phyloP scores from a whole-genome alignment of 2,329 filamentous ascomycete species.

The Fusarium brachygibbosum region DNA sequence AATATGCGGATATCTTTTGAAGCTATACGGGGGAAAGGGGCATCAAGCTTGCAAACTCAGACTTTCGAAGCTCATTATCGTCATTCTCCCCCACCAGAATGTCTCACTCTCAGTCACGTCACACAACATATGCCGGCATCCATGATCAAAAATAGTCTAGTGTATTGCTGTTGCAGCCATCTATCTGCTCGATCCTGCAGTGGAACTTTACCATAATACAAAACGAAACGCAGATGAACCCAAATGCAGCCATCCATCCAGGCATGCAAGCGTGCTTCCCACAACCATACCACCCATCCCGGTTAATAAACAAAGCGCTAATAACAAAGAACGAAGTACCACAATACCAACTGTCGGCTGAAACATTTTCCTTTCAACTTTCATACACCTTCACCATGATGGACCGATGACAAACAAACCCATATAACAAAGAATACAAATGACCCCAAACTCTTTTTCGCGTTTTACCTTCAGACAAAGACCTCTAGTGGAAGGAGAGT shows the following conservation, averaged over 20 bases:
- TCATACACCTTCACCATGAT: slow-evolving; percentile 10
- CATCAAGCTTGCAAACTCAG: too few species aligned
- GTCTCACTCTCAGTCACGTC: not conserved
- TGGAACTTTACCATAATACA: slow-evolving; percentile 13
- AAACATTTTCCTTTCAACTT: slow-evolving; percentile 17
- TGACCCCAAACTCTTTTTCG: not conserved
- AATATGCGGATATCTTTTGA: not conserved
- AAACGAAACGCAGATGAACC: slow-evolving; percentile 1
- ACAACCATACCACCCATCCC: not conserved
- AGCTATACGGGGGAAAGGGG: too few species aligned
- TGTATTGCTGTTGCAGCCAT: not conserved
- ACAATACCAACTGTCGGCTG: slow-evolving; percentile 12
- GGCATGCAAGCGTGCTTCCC: not conserved
- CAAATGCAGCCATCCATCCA: not conserved
- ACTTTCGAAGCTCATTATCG: too few species aligned
- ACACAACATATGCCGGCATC: not conserved
- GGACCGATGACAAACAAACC: not conserved
- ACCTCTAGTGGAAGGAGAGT: slow-evolving; percentile 32
- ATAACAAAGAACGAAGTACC: slow-evolving; percentile 11
- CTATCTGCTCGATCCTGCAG: not conserved
- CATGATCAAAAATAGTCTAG: not conserved
- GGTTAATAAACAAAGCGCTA: slow-evolving; percentile 14
- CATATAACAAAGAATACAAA: slow-evolving; percentile 7
- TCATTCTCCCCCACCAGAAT: not conserved
- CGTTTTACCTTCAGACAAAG: not conserved